Evolutionary conservation across 371 early-diverging fungal species (phyloP).

Genomic region (Circinella minor): DNA sequence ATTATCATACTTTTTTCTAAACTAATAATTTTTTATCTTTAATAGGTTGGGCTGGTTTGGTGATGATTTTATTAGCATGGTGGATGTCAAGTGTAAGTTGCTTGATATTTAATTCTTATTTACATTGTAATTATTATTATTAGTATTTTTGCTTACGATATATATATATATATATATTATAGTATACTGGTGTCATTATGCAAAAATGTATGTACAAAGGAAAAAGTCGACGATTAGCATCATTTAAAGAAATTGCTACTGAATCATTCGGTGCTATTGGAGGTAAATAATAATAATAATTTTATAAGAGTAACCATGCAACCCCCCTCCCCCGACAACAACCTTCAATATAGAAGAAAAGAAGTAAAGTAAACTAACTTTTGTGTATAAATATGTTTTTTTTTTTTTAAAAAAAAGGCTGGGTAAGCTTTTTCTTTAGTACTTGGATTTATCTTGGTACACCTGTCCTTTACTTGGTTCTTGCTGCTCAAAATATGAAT

Average conservation of each 20-base stretch:
- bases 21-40: too few species aligned
- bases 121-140: too few species aligned
- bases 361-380: too few species aligned
- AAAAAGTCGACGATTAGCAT: slow-evolving; percentile 41
- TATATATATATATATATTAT: slow-evolving; percentile 44
- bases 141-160: too few species aligned
- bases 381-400: too few species aligned
- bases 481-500: slow-evolving; percentile 55
- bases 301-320: too few species aligned
- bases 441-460: slow-evolving; percentile 61
- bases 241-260: slow-evolving; percentile 44
- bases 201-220: slow-evolving; percentile 38
- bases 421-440: slow-evolving; percentile 57
- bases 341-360: too few species aligned
- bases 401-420: neutral
- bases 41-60: slow-evolving; percentile 74
- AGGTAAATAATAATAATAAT: slow-evolving; percentile 8
- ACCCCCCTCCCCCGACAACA: too few species aligned
- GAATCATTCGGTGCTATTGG: slow-evolving; percentile 38
- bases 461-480: slow-evolving; percentile 60
- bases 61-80: slow-evolving; percentile 75
- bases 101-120: too few species aligned
- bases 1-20: too few species aligned
- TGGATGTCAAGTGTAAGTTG: slow-evolving; percentile 56
- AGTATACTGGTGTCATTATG: slow-evolving; percentile 43